Base-by-base conservation (phyloP, 192 early-diverging fungal genomes). In the Coemansia sp. region DNA sequence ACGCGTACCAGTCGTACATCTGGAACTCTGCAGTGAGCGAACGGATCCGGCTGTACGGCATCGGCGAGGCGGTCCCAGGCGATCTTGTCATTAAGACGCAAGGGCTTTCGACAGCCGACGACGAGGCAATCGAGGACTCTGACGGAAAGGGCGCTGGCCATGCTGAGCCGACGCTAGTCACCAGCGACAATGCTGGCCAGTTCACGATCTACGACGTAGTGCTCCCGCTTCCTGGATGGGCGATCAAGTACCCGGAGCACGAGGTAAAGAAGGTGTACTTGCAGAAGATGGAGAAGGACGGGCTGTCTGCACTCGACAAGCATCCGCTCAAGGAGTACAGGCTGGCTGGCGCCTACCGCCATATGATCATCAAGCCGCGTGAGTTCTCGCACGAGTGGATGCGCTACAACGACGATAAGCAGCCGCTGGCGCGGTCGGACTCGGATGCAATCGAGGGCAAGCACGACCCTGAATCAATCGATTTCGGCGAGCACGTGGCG, bases 1-100 rank as follows among this genome's bases (percentile, higher is more conserved):
- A 99, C 77, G 91, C 95, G 12, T 98, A 97, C 68, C 98, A 99
- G 84, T 95, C 93, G 21, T 92, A 85, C 57, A 77, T 98, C 18
- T 99, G 96, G 96, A 99, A 99, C 78, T 59, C 86, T 45, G 89
- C 92, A 24, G 94, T 89, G 12, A 89, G 90, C 52, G 87, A 90
- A 68, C 86, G 96, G 23, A 69, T 95, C 36, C 69, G 77, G 0
- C 26, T 84, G 53, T 94, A 87, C 72, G 96, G 95, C 24, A 52
- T 73, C 15, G 69, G 62, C 7, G 81, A 76, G 0, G 82, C 91
- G 1, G 88, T 96, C 18, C 75, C 91, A 1, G 98, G 98, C 58
- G 98, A 99, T 77, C 64, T 99, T 53, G 94, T 96, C 0, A 63
- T 86, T 49, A 71, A 75, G 9, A 75, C 73, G 2, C n/a, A 38